Percentiles rank a stretch among this genome's conserved stretches.
phyloP scores from a whole-genome alignment of 2,329 filamentous ascomycete species.

The Sporothrix protearum region DNA sequence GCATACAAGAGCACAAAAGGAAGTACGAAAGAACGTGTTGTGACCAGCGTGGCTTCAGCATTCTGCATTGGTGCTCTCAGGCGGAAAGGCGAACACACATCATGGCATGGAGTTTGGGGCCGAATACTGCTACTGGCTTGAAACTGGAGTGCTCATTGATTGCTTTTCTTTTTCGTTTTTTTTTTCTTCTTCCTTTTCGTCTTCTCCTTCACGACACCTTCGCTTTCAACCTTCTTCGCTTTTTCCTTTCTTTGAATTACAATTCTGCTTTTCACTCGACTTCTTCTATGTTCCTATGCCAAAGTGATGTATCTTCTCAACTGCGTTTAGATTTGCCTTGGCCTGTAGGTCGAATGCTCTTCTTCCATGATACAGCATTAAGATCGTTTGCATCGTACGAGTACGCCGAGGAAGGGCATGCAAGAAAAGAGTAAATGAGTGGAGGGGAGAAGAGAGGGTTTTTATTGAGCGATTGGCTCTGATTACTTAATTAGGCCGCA shows the following conservation, averaged over 20 bases:
- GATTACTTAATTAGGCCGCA: not conserved
- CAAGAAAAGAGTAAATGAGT: no score
- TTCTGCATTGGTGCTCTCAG: not conserved
- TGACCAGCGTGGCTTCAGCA: not conserved
- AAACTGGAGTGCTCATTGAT: not conserved
- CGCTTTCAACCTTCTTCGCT: not conserved
- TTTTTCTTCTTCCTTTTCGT: not conserved
- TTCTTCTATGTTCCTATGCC: not conserved
- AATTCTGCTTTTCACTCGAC: not conserved
- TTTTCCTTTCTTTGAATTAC: not conserved
- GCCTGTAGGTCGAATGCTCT: not conserved
- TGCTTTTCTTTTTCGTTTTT: not conserved
- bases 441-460: not conserved
- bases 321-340: not conserved
- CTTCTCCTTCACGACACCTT: not conserved
- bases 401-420: not conserved
- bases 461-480: not conserved
- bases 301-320: not conserved
- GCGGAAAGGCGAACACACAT: not conserved
- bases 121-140: not conserved
- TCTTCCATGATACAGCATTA: not conserved
- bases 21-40: no score
- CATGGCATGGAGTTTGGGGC: not conserved
- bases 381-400: not conserved
- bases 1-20: not conserved